These are phyloP conservation scores for Amyloporia xantha DNA, from an alignment of 768 basidiomycete genomes.

Conservation along the genomic window DNA sequence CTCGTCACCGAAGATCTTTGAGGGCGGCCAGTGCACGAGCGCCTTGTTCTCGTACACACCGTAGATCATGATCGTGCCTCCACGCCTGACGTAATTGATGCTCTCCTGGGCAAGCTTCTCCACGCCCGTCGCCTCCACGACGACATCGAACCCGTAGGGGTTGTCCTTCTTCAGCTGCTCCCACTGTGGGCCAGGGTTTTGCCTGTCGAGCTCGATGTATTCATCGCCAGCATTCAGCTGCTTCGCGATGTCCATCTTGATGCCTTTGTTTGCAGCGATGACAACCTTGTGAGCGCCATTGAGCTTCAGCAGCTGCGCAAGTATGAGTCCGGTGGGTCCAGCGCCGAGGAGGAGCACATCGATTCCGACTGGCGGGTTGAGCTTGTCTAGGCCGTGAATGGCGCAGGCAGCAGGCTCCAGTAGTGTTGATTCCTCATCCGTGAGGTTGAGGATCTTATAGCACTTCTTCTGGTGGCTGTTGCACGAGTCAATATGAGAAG, in stretches of 20 bases:
- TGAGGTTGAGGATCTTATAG: constrained; percentile 83
- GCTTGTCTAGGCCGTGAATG: constrained; percentile 87
- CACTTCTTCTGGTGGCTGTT: constrained; percentile 64
- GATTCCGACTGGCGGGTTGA: constrained; percentile 74
- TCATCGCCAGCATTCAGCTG: constrained; percentile 75
- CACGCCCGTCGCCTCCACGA: constrained; percentile 71
- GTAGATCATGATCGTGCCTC: constrained; percentile 86
- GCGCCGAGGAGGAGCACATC: constrained; percentile 84
- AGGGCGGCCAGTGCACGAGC: constrained; percentile 79
- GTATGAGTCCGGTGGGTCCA: constrained; percentile 83
- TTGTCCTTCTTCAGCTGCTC: constrained; percentile 72
- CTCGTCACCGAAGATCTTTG: constrained; percentile 74
- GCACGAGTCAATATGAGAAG: not conserved
- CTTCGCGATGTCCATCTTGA: constrained; percentile 85
- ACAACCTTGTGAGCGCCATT: constrained; percentile 80
- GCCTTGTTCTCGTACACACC: constrained; percentile 89
- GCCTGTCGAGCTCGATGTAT: constrained; percentile 79
- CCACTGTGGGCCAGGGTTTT: constrained; percentile 75
- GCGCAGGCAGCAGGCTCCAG: constrained; percentile 90
- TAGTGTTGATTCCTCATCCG: constrained; percentile 82
- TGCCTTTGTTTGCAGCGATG: constrained; percentile 84
- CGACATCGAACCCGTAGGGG: constrained; percentile 75
- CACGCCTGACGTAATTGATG: constrained; percentile 85
- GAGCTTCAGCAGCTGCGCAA: constrained; percentile 81
- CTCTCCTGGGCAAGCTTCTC: constrained; percentile 81